Conservation (phyloP, 805 yeast species). For the Brettanomyces custersianus region DNA sequence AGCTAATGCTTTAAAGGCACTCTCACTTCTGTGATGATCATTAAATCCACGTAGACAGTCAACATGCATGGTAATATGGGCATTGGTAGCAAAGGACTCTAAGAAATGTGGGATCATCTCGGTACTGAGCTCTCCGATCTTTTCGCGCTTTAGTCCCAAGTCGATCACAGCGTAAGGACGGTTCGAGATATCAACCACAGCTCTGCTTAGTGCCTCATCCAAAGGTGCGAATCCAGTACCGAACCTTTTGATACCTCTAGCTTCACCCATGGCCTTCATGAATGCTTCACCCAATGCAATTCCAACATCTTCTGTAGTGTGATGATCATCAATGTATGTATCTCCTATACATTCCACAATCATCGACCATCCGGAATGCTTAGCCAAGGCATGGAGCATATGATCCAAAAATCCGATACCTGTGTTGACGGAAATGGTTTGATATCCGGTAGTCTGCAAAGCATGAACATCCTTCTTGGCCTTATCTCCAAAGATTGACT, state of each 20-base stretch:
- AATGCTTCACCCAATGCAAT: conserved; percentile 87
- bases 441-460: conserved; percentile 59
- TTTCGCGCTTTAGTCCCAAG: conserved; percentile 84
- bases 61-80: conserved; percentile 85
- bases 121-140: conserved; percentile 81
- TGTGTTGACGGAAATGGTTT: conserved; percentile 71
- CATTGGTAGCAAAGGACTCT: conserved; percentile 89
- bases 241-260: conserved; percentile 85
- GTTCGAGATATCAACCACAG: conserved; percentile 92
- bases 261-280: conserved; percentile 80
- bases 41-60: conserved; percentile 90
- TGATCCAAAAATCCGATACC: conserved; percentile 96
- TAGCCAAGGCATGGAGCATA: conserved; percentile 95
- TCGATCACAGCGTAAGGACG: conserved; percentile 90
- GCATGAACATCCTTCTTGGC: conserved; percentile 39
- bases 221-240: conserved; percentile 92
- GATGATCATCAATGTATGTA: conserved; percentile 94
- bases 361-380: conserved; percentile 94
- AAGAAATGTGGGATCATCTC: conserved; percentile 98
- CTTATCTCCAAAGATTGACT: conserved; percentile 39
- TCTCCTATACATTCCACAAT: conserved; percentile 89
- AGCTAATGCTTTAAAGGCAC: conserved; percentile 94
- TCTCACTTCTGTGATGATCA: conserved; percentile 94
- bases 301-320: conserved; percentile 92
- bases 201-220: conserved; percentile 91